Base-by-base conservation (phyloP, 2,329 filamentous ascomycete genomes). In the Exophiala bonariae region DNA sequence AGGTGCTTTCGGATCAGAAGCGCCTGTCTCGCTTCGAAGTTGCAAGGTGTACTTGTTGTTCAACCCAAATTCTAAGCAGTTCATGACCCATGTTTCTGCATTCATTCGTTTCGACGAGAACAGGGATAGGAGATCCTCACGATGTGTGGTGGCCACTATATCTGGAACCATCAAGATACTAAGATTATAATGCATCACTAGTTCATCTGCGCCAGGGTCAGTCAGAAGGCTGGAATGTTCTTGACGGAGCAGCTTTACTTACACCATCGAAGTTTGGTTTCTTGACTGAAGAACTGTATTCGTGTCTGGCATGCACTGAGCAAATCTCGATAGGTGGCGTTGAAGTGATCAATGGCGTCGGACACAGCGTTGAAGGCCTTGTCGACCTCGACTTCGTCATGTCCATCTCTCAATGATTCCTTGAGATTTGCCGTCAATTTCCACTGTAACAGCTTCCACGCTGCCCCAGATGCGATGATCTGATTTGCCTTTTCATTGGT, bases 211-310 rank as follows among this genome's bases (percentile, higher is more conserved):
- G 16, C 11, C 10, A 22, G 18, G 13, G 32, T 41, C 16, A 34
- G 31, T n/a, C n/a, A n/a, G n/a, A n/a, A 26, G 23, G 6, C 23
- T 26, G 23, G 23, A 26, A 9, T 5, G 28, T 23, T 18, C 33
- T 13, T 10, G 16, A 39, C 3, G 13, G 11, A 14, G 4, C 3
- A 13, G 4, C 16, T 31, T 9, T n/a, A 45, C 49, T 52, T 45
- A 52, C 49, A 63, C 63, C 63, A 65, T 18, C 61, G 62, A 36
- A 65, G 49, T 49, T 61, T 62, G n/a, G 61, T 63, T 32, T 61
- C 49, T 37, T 64, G 58, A 7, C 52, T 54, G 18, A 64, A 53
- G 41, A 64, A 65, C 16, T 63, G 61, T 23, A 65, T 60, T 2
- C 63, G 61, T 20, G 58, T 47, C 40, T 64, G 54, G 41, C 62